Base-by-base conservation (phyloP, 2,329 filamentous ascomycete genomes). In the Ophiostoma sp. region DNA sequence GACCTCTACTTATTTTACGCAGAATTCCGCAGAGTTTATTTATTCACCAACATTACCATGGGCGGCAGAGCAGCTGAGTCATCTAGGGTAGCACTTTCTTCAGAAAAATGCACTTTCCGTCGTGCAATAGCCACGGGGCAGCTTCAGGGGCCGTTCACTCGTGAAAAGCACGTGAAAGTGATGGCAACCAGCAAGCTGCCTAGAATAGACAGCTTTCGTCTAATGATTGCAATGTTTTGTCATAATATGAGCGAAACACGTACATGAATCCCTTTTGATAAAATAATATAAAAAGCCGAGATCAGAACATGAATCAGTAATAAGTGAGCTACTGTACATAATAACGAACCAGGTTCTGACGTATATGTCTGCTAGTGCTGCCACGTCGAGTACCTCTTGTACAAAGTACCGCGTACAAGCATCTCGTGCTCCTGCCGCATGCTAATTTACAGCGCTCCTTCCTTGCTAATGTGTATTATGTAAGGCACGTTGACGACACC, bases 401-500 rank as follows among this genome's bases (percentile, higher is more conserved):
- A 41, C 39, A 41, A 41, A 41, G 39, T 41, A 41, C 27, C 27
- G 27, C 27, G 27, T 31, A 31, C 36, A 39, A 13, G 36, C 23
- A 33, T 62, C 27, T 35, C 13, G 35, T 15, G 62, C 35, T 65
- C 62, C 62, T 65, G 62, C 35, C 33, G 33, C 60, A 8, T 62
- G 27, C 31, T 20, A n/a, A 33, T 17, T 64, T 65, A 65, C 62
- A 44, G 48, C 44, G 64, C 44, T 41, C 62, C 64, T 33, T 60
- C 64, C 64, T 66, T 48, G 44, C 48, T 60, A 65, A 23, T 15
- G 4, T 7, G 62, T 36, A 23, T 23, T 65, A 39, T 39, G 20
- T 65, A 39, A 65, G 62, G 20, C 62, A 65, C 17, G 41, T 64
- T 71, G 54, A 67, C 68, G 69, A 70, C 69, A 70, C 69, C 69